Base-by-base conservation (phyloP, 2,329 filamentous ascomycete genomes). In the Xylariaceae sp. region DNA sequence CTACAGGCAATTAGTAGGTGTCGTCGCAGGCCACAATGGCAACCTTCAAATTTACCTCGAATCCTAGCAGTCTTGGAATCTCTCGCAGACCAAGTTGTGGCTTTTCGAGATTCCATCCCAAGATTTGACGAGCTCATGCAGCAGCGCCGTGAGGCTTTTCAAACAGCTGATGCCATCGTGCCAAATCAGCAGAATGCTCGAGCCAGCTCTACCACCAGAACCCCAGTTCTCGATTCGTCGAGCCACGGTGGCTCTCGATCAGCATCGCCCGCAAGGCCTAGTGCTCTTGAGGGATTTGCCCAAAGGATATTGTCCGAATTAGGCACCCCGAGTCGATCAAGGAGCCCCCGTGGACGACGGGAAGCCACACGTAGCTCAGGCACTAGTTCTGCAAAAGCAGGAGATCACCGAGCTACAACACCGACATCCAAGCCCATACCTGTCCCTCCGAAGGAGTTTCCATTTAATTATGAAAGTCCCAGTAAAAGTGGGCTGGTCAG, bases 81-180 rank as follows among this genome's bases (percentile, higher is more conserved):
- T 6, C 79, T 93, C 1, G 81, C 85, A 9, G 80, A 85, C 21
- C 86, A 91, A 68, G 81, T 90, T 11, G 73, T 78, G 12, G 76
- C 76, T 1, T 92, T 88, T 76, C 83, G 85, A 50, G 76, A 78
- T 43, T 82, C 84, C 5, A 82, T 93, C 6, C 85, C 88, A 0
- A 84, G 90, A 33, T 93, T 92, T 68, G 87, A 91, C 48, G 86
- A 89, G 33, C 79, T 92, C 2, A 76, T 92, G 3, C 87, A 82
- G 74, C 86, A 82, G 72, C 86, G 80, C 11, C 84, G 85, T 4
- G 82, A 87, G 60, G 85, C 83, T 0, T 89, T 88, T 65, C 82
- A 85, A 65, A 84, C 83, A 2, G 84, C 85, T 2, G 82, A 85
- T 62, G 68, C 77, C 6, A 78, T 81, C 24, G 69, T 77, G 37